These are phyloP conservation scores for Zymoseptoria brevis DNA, from an alignment of 2,329 filamentous ascomycete species.

Conservation along the genomic window DNA sequence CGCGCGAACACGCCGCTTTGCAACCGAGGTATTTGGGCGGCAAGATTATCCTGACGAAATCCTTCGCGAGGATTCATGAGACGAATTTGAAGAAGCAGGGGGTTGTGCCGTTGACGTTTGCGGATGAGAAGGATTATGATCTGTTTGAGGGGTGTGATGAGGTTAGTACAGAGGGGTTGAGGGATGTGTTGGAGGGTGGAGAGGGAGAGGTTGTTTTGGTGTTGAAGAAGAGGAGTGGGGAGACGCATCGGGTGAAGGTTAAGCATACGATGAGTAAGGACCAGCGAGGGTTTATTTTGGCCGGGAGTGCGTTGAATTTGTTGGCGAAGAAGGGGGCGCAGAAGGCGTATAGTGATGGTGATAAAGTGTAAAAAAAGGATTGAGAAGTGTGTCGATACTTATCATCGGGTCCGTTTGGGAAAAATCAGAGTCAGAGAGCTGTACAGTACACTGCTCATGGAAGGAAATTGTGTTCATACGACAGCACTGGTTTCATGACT, in stretches of 20 bases:
- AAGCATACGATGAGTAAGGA: slow-evolving; percentile 83
- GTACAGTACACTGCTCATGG: not conserved
- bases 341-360: not conserved
- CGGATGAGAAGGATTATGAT: slow-evolving; percentile 80
- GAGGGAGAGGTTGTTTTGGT: slow-evolving; percentile 65
- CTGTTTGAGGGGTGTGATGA: slow-evolving; percentile 73
- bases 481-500: not conserved
- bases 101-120: slow-evolving; percentile 88
- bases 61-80: slow-evolving; percentile 87
- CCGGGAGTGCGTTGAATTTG: slow-evolving; percentile 87
- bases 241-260: slow-evolving; percentile 63
- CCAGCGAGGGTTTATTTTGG: slow-evolving; percentile 85
- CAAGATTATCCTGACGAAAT: slow-evolving; percentile 74
- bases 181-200: slow-evolving; percentile 74
- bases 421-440: not conserved
- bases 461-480: not conserved
- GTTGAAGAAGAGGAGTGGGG: slow-evolving; percentile 44
- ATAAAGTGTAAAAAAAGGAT: not conserved
- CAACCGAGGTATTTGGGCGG: slow-evolving; percentile 88
- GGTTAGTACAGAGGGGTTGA: slow-evolving; percentile 73
- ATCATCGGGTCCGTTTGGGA: too few species aligned
- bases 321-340: slow-evolving; percentile 54
- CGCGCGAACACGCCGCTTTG: slow-evolving; percentile 80
- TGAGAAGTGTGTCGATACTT: not conserved
- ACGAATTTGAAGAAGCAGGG: slow-evolving; percentile 97